Evolutionary conservation across 2,329 filamentous ascomycete species (phyloP).

Genomic region (Cladophialophora exuberans): DNA sequence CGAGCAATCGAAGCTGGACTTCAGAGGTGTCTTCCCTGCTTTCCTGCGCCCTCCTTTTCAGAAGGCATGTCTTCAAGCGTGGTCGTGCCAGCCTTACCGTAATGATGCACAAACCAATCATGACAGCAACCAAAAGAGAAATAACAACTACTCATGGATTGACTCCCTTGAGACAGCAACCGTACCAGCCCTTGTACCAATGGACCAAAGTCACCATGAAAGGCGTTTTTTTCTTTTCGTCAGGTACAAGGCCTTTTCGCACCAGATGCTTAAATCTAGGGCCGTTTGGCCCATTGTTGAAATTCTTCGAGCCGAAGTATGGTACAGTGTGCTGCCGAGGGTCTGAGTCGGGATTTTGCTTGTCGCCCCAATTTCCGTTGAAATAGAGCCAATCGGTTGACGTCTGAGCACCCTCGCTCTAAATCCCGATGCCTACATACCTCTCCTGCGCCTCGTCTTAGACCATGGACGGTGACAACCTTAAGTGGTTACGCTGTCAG

Average conservation of each 20-base stretch:
- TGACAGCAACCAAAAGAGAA: constrained; percentile 5
- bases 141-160: constrained; percentile 24
- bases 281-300: constrained; percentile 83
- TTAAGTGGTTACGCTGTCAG: no score
- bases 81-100: constrained; percentile 9
- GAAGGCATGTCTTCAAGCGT: constrained; percentile 3
- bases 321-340: constrained; percentile 72
- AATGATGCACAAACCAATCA: constrained; percentile 9
- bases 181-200: constrained; percentile 22
- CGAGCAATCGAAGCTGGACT: constrained; percentile 15
- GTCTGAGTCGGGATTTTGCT: constrained; percentile 81
- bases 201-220: constrained; percentile 20
- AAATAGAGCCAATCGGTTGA: constrained; percentile 90
- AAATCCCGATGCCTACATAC: no score
- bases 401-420: no score
- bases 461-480: no score
- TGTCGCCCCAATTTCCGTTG: constrained; percentile 87
- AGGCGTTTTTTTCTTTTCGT: constrained; percentile 40
- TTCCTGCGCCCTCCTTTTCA: constrained; percentile 1
- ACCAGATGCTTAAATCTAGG: constrained; percentile 85
- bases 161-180: constrained; percentile 21
- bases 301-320: constrained; percentile 90
- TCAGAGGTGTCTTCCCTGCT: neutral
- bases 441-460: no score
- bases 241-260: constrained; percentile 70